These are phyloP conservation scores for Afroboletus lepidellus DNA, from an alignment of 1,284 basidiomycete species.

Conservation along the genomic window DNA sequence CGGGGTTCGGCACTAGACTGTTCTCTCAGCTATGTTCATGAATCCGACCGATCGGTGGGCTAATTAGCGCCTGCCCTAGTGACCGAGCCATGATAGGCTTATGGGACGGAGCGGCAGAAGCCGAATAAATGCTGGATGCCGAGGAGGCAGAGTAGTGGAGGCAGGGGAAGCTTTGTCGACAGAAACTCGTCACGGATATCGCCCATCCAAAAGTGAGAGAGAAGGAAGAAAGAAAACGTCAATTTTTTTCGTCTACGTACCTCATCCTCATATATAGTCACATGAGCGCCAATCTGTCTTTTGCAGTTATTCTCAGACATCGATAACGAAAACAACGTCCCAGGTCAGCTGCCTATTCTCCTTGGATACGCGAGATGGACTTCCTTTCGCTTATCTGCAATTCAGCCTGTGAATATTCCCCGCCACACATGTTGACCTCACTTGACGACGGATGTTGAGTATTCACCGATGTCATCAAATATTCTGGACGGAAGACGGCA, in stretches of 20 bases:
- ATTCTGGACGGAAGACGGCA: not conserved
- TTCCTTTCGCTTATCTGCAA: conserved; percentile 10
- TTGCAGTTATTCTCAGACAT: not conserved
- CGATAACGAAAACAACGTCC: not conserved
- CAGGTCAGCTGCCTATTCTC: not conserved
- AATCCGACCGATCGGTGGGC: not conserved
- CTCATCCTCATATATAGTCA: not conserved
- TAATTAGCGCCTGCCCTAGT: no score
- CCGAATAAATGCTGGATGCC: not conserved
- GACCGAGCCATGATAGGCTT: not conserved
- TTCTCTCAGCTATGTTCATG: no score
- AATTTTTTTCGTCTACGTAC: not conserved
- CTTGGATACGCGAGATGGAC: not conserved
- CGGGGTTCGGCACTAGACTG: no score
- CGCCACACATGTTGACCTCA: not conserved
- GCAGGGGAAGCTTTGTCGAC: not conserved
- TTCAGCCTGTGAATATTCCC: conserved; percentile 1
- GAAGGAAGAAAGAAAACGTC: not conserved
- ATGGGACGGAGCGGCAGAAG: not conserved
- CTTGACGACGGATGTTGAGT: no score
- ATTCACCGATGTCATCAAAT: not conserved
- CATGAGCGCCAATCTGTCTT: conserved; percentile 4
- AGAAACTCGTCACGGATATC: not conserved
- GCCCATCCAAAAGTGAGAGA: no score
- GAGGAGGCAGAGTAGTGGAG: no score